phyloP scores from a whole-genome alignment of 2,329 filamentous ascomycete species.

The Microdochium paspali region DNA sequence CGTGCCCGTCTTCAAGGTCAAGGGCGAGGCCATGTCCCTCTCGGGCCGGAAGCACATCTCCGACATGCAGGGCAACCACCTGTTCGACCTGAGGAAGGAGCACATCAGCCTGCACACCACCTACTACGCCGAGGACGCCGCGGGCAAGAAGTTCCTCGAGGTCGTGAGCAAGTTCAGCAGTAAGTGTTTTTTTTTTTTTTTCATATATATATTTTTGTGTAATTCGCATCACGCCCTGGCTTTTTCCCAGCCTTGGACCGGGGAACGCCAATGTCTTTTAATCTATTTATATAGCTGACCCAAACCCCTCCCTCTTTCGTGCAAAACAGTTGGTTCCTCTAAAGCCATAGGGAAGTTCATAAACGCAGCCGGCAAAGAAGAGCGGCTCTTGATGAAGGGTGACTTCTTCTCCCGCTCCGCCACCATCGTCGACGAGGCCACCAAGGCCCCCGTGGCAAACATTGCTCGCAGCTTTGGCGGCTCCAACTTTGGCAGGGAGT shows the following conservation, averaged over 20 bases:
- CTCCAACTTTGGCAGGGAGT: constrained; percentile 30
- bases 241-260: too few species aligned
- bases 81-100: constrained; percentile 51
- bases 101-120: constrained; percentile 38
- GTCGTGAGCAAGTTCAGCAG: constrained; percentile 45
- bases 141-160: constrained; percentile 38
- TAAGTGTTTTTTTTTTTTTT: too few species aligned
- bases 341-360: constrained; percentile 49
- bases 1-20: constrained; percentile 40
- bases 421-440: constrained; percentile 44
- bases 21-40: constrained; percentile 43
- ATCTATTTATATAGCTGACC: too few species aligned
- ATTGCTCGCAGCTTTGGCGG: constrained; percentile 52
- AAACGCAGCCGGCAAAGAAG: constrained; percentile 30
- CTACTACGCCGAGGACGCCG: constrained; percentile 36
- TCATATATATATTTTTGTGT: too few species aligned
- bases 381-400: constrained; percentile 48
- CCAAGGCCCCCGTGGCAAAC: constrained; percentile 40
- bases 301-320: too few species aligned
- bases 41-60: constrained; percentile 45
- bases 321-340: constrained; percentile 40
- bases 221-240: too few species aligned
- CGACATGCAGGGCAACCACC: constrained; percentile 40
- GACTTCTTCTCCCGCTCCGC: constrained; percentile 49
- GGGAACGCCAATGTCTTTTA: too few species aligned